Evolutionary conservation across 2,329 filamentous ascomycete genomes (phyloP).

Genomic region (Corniculantispora saksenae): DNA sequence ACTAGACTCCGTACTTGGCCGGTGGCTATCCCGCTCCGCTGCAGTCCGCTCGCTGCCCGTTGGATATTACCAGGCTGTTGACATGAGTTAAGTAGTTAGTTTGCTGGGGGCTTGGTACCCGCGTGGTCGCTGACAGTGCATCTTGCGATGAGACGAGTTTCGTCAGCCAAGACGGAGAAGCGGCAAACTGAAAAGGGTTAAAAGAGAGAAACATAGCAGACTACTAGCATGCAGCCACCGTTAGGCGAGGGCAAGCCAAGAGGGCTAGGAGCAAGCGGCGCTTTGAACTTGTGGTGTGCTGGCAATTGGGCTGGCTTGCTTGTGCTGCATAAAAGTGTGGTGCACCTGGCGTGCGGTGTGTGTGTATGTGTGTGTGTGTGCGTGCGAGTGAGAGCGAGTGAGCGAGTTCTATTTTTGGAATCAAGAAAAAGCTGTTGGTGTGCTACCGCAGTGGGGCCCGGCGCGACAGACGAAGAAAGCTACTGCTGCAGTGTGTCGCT

Average conservation of each 20-base stretch:
- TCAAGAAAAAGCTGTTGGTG: not conserved
- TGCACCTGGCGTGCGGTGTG: not conserved
- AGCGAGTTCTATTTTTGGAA: not conserved
- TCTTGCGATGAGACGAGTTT: not conserved
- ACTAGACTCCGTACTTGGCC: not conserved
- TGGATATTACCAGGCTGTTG: not conserved
- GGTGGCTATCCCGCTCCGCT: slow-evolving; percentile 3
- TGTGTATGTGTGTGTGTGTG: not conserved
- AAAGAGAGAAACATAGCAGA: not conserved
- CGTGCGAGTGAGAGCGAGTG: not conserved
- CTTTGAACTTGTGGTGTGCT: not conserved
- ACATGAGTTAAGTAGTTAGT: no score
- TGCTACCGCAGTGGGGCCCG: not conserved
- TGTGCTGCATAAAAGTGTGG: not conserved
- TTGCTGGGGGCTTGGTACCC: no score
- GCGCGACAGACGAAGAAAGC: not conserved
- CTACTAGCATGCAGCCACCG: not conserved
- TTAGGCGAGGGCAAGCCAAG: not conserved
- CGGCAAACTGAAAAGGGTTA: not conserved
- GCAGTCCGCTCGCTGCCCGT: not conserved
- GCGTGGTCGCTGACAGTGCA: not conserved
- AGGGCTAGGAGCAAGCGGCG: not conserved
- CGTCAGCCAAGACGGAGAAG: slow-evolving; percentile 13
- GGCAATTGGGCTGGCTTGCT: not conserved
- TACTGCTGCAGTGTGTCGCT: not conserved